Base-by-base conservation (phyloP, 73 alveolate genomes). In the Diophrys appendiculata region DNA sequence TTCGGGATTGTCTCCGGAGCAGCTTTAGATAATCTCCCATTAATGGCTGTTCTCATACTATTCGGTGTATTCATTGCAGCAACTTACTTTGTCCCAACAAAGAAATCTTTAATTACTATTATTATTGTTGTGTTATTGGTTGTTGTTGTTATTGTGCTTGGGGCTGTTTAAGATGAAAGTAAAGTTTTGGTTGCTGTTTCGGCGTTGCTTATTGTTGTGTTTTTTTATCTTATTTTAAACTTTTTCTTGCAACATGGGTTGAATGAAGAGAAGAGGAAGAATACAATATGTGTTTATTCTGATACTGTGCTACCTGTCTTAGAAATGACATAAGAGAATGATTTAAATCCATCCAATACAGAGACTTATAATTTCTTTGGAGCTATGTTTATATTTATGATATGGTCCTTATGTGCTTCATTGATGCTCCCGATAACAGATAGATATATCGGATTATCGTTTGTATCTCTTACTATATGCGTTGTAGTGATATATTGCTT, bases 371-470 rank as follows among this genome's bases (percentile, higher is more conserved):
- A 69, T 30, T 79, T 69, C 30, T 29, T 68, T 26, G 1, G 23
- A 0, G 33, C 88, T 43, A 53, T 68, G 5, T 29, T 53, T 0
- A 69, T 52, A 22, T 79, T 79, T 53, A 43, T 79, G 53, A 33
- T 76, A 1, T 79, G 88, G 88, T 69, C 81, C 60, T 79, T 79
- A 72, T 43, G 68, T 26, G 88, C 88, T 8, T 73, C 81, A 0
- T 69, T 79, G 32, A 25, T 79, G 24, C 67, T 79, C 0, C 18
- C 26, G 34, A 25, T 31, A 2, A 28, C 68, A 8, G 31, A 54
- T 18, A 30, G 88, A 32, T 79, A 27, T 31, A 79, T 79, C 25
- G 88, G 88, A 2, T 69, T 79, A 22, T 11, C 81, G 22, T 35
- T 33, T 23, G 52, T 54, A 30, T 80, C 88, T 27, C 13, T 69